Evolutionary conservation across 2,329 filamentous ascomycete genomes (phyloP).

Genomic region (Calonectria pseudoturangicola): DNA sequence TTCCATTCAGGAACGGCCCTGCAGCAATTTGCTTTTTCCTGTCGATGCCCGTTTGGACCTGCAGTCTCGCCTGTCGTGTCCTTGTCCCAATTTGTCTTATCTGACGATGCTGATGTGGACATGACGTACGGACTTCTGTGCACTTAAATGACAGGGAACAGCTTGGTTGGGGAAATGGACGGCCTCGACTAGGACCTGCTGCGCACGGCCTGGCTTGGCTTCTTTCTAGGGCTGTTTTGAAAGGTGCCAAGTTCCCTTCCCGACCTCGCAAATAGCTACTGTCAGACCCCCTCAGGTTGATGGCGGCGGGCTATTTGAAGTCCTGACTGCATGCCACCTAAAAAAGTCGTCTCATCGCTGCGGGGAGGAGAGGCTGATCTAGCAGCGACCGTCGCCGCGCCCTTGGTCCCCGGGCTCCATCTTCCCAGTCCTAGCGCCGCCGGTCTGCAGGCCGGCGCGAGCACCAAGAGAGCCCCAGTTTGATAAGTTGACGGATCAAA

Average conservation of each 20-base stretch:
- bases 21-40: slow-evolving; percentile 15
- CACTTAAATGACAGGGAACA: slow-evolving; percentile 5
- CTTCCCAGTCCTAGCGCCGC: slow-evolving; percentile 30
- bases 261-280: neutral
- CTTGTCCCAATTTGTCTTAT: slow-evolving; percentile 13
- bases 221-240: slow-evolving; percentile 6
- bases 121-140: slow-evolving; percentile 47
- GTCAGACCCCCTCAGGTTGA: neutral
- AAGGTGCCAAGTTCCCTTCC: slow-evolving; percentile 13
- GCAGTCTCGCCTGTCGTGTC: slow-evolving; percentile 9
- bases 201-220: slow-evolving; percentile 9
- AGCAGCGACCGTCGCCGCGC: slow-evolving; percentile 31
- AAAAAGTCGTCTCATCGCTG: slow-evolving; percentile 29
- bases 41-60: slow-evolving; percentile 2
- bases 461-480: slow-evolving; percentile 14
- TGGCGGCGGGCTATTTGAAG: slow-evolving; percentile 4
- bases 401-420: slow-evolving; percentile 27
- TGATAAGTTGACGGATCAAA: slow-evolving; percentile 19
- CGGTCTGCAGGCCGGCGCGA: slow-evolving; percentile 3
- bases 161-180: slow-evolving; percentile 38
- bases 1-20: slow-evolving; percentile 13
- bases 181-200: neutral
- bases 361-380: slow-evolving; percentile 34
- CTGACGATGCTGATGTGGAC: slow-evolving; percentile 22
- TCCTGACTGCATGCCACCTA: slow-evolving; percentile 15